phyloP scores from a whole-genome alignment of 352 stramenopile species.

The Phytopythium sindhum region DNA sequence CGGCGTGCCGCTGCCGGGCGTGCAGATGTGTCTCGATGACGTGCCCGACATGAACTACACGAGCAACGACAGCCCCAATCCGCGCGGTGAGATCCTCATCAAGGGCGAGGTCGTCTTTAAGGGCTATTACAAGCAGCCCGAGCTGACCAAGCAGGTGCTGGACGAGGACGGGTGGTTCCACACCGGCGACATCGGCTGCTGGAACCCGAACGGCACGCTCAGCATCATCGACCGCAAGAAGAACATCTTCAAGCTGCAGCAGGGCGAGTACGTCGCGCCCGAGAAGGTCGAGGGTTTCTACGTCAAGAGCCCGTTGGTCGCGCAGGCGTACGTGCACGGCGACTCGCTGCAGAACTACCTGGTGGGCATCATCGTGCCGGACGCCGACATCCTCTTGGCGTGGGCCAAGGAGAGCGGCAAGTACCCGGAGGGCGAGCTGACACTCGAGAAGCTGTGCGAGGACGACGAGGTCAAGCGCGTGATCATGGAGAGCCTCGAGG shows the following conservation, averaged over 20 bases:
- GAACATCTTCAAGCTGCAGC: constrained; percentile 91
- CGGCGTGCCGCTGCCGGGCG: constrained; percentile 74
- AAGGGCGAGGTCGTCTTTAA: constrained; percentile 55
- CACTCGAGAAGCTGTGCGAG: constrained; percentile 17
- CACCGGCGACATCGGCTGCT: constrained; percentile 92
- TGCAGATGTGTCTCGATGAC: constrained; percentile 89
- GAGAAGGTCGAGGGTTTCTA: constrained; percentile 96
- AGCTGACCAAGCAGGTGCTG: constrained; percentile 85
- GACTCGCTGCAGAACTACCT: constrained; percentile 91
- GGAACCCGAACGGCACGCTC: constrained; percentile 89
- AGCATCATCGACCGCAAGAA: constrained; percentile 88
- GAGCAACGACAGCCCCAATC: constrained; percentile 14
- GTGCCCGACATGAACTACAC: constrained; percentile 95
- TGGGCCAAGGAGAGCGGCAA: constrained; percentile 58
- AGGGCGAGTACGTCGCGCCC: too few species aligned
- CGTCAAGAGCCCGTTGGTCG: constrained; percentile 84
- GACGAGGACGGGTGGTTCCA: constrained; percentile 92
- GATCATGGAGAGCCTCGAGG: constrained; percentile 76
- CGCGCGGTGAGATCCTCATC: constrained; percentile 39
- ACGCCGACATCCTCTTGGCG: constrained; percentile 58
- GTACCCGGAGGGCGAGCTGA: constrained; percentile 12
- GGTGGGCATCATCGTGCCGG: constrained; percentile 88
- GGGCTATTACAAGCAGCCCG: constrained; percentile 92
- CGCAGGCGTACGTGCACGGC: constrained; percentile 92
- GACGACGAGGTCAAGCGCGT: constrained; percentile 31